Percentiles rank a stretch among this genome's conserved stretches.
phyloP scores from a whole-genome alignment of 2,329 filamentous ascomycete genomes.

The Cladorrhinum sp. region DNA sequence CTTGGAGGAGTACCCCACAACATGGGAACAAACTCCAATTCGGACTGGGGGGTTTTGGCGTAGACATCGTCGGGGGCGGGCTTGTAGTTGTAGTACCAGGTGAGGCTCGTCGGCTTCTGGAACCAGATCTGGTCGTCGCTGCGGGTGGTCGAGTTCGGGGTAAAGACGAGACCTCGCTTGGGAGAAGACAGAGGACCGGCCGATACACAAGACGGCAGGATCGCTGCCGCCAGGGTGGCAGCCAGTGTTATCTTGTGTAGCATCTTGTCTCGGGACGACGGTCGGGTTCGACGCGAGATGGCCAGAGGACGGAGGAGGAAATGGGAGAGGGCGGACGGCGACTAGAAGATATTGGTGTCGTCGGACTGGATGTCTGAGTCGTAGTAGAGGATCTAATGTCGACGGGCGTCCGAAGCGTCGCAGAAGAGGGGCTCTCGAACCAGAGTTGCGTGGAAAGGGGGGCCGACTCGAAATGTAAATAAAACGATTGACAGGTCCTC shows the following conservation, averaged over 20 bases:
- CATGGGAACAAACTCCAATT: slow-evolving; percentile 77
- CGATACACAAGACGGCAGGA: slow-evolving; percentile 22
- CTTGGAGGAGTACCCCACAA: slow-evolving; percentile 62
- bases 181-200: slow-evolving; percentile 38
- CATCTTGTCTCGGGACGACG: slow-evolving; percentile 6
- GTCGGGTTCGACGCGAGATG: not conserved
- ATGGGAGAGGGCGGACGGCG: not conserved
- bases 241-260: slow-evolving; percentile 5
- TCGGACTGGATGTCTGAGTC: not conserved
- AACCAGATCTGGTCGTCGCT: slow-evolving; percentile 66
- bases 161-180: slow-evolving; percentile 73
- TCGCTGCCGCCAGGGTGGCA: slow-evolving; percentile 13
- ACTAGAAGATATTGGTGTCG: not conserved
- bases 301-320: not conserved
- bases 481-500: not conserved
- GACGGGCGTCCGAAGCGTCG: not conserved
- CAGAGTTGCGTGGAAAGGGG: not conserved
- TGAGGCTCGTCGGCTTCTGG: slow-evolving; percentile 54
- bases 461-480: not conserved
- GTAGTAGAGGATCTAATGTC: not conserved
- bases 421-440: not conserved
- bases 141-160: slow-evolving; percentile 52
- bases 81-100: slow-evolving; percentile 85
- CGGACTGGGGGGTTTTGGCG: slow-evolving; percentile 44
- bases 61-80: slow-evolving; percentile 53